These are phyloP conservation scores for Aristolochia contorta DNA, from an alignment of 164 flowering plant genomes.

Conservation along the genomic window DNA sequence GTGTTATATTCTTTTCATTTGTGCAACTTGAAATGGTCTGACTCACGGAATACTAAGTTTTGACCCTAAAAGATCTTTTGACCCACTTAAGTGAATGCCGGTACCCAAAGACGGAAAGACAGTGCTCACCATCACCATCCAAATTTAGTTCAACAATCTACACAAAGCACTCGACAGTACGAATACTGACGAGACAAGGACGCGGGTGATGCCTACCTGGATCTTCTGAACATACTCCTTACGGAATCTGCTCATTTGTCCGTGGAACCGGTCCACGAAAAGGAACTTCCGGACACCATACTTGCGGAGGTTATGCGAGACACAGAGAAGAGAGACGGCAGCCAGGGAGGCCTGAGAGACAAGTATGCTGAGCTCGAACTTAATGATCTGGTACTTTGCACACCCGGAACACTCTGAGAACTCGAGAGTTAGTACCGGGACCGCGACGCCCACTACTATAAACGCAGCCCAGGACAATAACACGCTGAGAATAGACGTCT, in stretches of 20 bases:
- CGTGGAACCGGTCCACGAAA: conserved; percentile 61
- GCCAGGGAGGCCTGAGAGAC: conserved; percentile 56
- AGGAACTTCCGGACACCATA: conserved; percentile 68
- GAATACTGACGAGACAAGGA: neutral
- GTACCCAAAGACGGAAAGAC: no score
- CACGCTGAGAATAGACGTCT: conserved; percentile 25
- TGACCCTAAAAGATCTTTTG: no score
- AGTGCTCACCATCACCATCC: neutral
- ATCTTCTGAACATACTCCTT: conserved; percentile 48
- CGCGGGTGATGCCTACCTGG: conserved; percentile 22
- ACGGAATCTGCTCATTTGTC: conserved; percentile 35
- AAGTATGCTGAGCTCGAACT: conserved; percentile 58
- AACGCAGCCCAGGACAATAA: conserved; percentile 50
- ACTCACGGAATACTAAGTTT: no score
- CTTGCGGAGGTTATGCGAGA: conserved; percentile 61
- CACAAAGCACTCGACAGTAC: neutral
- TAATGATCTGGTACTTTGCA: conserved; percentile 35
- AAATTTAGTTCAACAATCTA: neutral
- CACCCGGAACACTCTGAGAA: conserved; percentile 33
- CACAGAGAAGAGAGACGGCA: conserved; percentile 58
- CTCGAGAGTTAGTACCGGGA: conserved; percentile 44
- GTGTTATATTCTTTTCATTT: neutral
- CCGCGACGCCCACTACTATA: conserved; percentile 31
- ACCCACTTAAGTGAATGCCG: no score
- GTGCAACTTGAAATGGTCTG: neutral